Evolutionary conservation across 2,329 filamentous ascomycete species (phyloP), one percentile per base, ranked within the genome.

Genomic region (Ceratocystiopsis brevicomis): DNA sequence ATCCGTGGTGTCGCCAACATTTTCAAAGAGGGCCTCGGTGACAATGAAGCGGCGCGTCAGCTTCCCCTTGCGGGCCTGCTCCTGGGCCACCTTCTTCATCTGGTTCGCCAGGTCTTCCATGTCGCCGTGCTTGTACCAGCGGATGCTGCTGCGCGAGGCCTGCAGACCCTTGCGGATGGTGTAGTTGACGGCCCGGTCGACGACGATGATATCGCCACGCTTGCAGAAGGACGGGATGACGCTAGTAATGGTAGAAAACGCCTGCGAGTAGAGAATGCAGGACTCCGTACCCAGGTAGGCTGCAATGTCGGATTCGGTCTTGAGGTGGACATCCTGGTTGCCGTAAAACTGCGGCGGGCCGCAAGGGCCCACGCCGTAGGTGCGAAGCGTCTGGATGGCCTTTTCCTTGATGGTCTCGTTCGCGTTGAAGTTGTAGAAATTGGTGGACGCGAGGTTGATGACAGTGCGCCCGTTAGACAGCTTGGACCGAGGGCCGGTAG

Each of bases 221-320:
- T 98, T 98, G 58, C 83, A 93, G 58, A 98, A 98, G 1, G 87
- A 81, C 0, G 90, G 92, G 48, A 98, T 95, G 18, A 96, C 87
- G 57, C 82, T 88, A n/a, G 83, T 87, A 47, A 96, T 92, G 37
- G 90, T 95, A 21, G 84, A 93, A 58, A 98, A 96, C 4, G 87
- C 80, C 57, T 98, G 90, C 1, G 90, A 83, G 56, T 98, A 98
- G 47, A 98, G 78, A 52, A 98, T 96, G 56, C 85, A 92, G 32
- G 81, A 78, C 44, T 87, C 77, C 1, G 83, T 84, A 19, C 90
- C 90, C 21, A 98, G 63, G 57, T 88, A 93, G 11, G 81, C 73
- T 19, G 90, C 86, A 55, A 98, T 87, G 58, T 96, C 88, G 45
- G 83, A 76, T 63, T 98, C 90, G 15, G 85, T 86, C 66, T 92